Conservation (phyloP, 768 basidiomycete genomes). For the Ramaria sp. region DNA sequence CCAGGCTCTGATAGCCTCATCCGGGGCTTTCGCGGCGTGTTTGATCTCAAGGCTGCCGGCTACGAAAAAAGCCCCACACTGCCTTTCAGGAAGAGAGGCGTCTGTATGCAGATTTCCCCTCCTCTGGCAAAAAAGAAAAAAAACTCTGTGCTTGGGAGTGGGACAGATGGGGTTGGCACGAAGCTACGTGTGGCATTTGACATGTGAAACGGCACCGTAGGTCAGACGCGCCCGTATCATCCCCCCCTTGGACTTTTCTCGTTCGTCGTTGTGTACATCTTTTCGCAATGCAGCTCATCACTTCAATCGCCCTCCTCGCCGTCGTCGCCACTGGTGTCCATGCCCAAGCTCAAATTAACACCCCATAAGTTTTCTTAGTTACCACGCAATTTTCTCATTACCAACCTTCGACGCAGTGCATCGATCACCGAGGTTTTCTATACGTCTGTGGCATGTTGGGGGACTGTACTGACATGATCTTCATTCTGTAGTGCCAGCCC, state of each 20-base stretch:
- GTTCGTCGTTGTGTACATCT: background rate
- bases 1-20: conserved; percentile 84
- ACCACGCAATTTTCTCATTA: background rate
- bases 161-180: conserved; percentile 96
- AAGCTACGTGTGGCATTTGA: conserved; percentile 91
- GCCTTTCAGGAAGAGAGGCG: too few species aligned
- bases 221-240: conserved; percentile 29
- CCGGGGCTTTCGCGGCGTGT: conserved; percentile 94
- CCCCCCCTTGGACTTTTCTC: background rate
- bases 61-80: too few species aligned
- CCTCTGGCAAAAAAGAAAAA: too few species aligned
- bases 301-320: conserved; percentile 24
- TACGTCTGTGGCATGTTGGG: background rate
- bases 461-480: background rate
- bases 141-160: conserved; percentile 87
- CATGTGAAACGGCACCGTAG: conserved; percentile 76
- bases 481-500: conserved; percentile 40
- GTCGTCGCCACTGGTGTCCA: conserved; percentile 31
- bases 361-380: conserved; percentile 46
- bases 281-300: conserved; percentile 10
- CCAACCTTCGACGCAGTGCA: background rate
- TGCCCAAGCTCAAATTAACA: conserved; percentile 49
- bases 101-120: too few species aligned
- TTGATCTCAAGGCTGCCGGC: conserved; percentile 84
- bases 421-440: background rate